phyloP scores from a whole-genome alignment of 2,329 filamentous ascomycete species.

The Aureobasidium sp. region DNA sequence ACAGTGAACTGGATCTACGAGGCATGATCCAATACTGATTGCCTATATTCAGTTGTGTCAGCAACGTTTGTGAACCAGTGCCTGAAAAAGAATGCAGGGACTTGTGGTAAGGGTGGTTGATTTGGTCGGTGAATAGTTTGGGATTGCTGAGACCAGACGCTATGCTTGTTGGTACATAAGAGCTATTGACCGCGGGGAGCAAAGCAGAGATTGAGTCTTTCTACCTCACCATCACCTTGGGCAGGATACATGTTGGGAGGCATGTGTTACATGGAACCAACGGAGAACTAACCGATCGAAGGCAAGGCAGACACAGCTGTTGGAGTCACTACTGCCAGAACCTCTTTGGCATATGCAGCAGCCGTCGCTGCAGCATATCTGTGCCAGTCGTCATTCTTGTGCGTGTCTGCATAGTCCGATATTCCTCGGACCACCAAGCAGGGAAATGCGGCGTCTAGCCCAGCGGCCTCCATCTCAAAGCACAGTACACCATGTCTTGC shows the following conservation, averaged over 20 bases:
- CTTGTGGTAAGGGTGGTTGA: too few species aligned
- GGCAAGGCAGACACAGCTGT: background rate
- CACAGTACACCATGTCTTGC: background rate
- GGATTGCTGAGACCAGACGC: too few species aligned
- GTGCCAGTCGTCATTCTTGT: constrained; percentile 26
- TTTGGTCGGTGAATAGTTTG: too few species aligned
- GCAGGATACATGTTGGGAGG: background rate
- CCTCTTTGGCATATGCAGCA: constrained; percentile 18
- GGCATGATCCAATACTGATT: background rate
- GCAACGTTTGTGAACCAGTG: too few species aligned
- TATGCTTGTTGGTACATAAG: too few species aligned
- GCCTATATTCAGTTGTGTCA: background rate
- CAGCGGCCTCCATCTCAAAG: constrained; percentile 16
- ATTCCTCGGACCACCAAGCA: constrained; percentile 19
- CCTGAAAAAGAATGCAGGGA: too few species aligned
- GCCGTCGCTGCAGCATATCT: constrained; percentile 22
- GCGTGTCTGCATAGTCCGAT: constrained; percentile 17
- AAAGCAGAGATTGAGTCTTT: too few species aligned
- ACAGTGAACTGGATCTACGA: background rate
- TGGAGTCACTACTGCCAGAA: background rate
- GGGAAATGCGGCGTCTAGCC: constrained; percentile 12
- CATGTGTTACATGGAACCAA: too few species aligned
- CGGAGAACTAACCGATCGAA: background rate
- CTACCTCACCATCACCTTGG: too few species aligned
- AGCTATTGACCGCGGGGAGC: too few species aligned